Conservation (phyloP, 129 eudicot species). For the Flaveria trinervia region DNA sequence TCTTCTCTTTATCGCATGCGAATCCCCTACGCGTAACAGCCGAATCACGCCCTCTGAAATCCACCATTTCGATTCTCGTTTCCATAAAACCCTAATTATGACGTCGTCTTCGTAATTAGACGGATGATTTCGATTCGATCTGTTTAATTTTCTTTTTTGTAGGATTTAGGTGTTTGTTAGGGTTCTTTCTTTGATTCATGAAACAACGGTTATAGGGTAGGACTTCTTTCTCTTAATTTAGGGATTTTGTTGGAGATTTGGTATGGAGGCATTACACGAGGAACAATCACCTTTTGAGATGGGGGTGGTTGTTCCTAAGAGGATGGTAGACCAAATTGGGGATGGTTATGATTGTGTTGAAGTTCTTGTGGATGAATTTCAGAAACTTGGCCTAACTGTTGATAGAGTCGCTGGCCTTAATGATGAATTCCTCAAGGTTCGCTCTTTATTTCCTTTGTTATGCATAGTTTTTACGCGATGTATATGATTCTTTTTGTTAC, state of each 20-base stretch:
- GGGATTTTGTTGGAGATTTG: conserved; percentile 21
- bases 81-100: conserved; percentile 14
- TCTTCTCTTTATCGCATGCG: not conserved
- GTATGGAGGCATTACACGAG: conserved; percentile 53
- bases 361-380: conserved; percentile 65
- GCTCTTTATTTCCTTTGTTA: conserved; percentile 17
- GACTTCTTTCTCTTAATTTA: not conserved
- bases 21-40: not conserved
- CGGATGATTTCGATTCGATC: not conserved
- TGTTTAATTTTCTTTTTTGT: not conserved
- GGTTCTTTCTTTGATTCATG: not conserved
- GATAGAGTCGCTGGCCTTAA: conserved; percentile 76
- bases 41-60: conserved; percentile 11
- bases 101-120: not conserved
- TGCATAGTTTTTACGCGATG: conserved; percentile 4
- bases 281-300: conserved; percentile 64
- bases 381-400: conserved; percentile 59
- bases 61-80: conserved; percentile 12
- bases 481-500: conserved; percentile 14
- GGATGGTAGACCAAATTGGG: conserved; percentile 35
- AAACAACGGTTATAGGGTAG: not conserved
- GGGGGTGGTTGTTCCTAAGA: conserved; percentile 70
- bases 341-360: conserved; percentile 56
- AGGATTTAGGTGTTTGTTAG: not conserved
- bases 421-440: conserved; percentile 80